Evolutionary conservation across 179 eudicot species (phyloP).

Genomic region (Silene vulgaris): DNA sequence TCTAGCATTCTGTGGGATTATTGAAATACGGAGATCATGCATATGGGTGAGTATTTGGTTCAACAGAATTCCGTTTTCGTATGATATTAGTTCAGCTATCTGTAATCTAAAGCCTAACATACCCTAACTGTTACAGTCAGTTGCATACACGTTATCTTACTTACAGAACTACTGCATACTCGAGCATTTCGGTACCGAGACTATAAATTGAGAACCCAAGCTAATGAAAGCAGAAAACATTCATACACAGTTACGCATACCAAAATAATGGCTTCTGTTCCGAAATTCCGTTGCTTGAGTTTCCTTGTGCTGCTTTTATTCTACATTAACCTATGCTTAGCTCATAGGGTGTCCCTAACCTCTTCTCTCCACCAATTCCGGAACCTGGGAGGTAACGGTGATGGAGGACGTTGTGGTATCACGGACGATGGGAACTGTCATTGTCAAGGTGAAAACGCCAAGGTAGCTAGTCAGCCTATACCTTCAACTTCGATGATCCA

Average conservation of each 20-base stretch:
- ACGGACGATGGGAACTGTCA: not conserved
- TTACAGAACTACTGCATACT: not conserved
- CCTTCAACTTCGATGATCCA: not conserved
- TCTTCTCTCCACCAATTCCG: not conserved
- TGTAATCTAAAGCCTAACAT: not conserved
- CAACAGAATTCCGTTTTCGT: not conserved
- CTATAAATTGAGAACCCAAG: conserved; percentile 12
- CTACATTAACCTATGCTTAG: not conserved
- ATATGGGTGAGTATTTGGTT: not conserved
- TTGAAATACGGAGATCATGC: not conserved
- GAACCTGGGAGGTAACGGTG: not conserved
- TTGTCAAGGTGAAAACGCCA: not conserved
- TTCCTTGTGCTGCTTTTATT: not conserved
- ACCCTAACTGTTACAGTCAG: not conserved
- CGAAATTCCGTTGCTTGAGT: conserved; percentile 3
- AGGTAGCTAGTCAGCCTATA: not conserved
- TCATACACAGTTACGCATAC: not conserved
- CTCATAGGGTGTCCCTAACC: conserved; percentile 6
- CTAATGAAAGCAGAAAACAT: not conserved
- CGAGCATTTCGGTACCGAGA: not conserved
- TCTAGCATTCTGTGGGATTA: not conserved
- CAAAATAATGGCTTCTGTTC: not conserved
- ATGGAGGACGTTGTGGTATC: not conserved
- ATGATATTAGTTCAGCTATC: not conserved
- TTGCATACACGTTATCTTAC: conserved; percentile 3